A percentile compares a stretch with the other conserved stretches of the same genome.
phyloP scores from a whole-genome alignment of 2,329 filamentous ascomycete species.

The Penicillium digitatum region DNA sequence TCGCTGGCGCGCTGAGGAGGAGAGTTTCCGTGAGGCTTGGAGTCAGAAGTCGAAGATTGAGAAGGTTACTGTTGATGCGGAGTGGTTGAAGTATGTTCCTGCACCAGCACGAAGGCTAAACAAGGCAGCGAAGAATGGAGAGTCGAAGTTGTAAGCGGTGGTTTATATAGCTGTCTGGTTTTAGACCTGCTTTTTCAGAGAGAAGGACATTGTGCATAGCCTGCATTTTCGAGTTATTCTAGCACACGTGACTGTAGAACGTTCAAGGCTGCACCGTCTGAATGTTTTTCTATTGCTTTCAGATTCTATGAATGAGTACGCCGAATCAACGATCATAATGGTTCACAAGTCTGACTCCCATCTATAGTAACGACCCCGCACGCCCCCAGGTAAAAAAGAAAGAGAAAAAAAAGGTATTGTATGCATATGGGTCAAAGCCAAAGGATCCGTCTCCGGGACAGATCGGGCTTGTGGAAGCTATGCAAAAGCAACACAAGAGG shows the following conservation, averaged over 20 bases:
- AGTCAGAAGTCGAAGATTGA: slow-evolving; percentile 47
- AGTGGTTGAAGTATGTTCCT: slow-evolving; percentile 48
- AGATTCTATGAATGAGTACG: slow-evolving; percentile 12
- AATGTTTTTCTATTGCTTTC: slow-evolving; percentile 12
- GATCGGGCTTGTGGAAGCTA: background rate
- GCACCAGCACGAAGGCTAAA: slow-evolving; percentile 28
- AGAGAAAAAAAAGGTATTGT: background rate
- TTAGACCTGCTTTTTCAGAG: background rate
- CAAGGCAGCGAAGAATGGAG: slow-evolving; percentile 16
- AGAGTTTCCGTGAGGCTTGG: slow-evolving; percentile 55
- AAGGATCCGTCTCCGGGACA: slow-evolving; percentile 7
- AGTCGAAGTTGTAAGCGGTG: slow-evolving; percentile 27
- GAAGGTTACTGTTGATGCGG: slow-evolving; percentile 55
- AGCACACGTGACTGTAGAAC: background rate
- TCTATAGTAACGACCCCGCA: slow-evolving; percentile 19
- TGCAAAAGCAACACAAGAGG: slow-evolving; percentile 1
- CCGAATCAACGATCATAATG: slow-evolving; percentile 13
- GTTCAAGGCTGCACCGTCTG: background rate
- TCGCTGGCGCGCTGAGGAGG: slow-evolving; percentile 56
- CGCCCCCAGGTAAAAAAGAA: background rate
- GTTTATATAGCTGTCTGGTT: background rate
- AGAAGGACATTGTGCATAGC: too few relatives aligned
- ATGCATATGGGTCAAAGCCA: slow-evolving; percentile 12
- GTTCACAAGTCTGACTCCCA: slow-evolving; percentile 2
- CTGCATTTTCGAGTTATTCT: background rate